Conservation (phyloP, 2,329 filamentous ascomycete genomes). For the Aspergillus novoparasiticus region DNA sequence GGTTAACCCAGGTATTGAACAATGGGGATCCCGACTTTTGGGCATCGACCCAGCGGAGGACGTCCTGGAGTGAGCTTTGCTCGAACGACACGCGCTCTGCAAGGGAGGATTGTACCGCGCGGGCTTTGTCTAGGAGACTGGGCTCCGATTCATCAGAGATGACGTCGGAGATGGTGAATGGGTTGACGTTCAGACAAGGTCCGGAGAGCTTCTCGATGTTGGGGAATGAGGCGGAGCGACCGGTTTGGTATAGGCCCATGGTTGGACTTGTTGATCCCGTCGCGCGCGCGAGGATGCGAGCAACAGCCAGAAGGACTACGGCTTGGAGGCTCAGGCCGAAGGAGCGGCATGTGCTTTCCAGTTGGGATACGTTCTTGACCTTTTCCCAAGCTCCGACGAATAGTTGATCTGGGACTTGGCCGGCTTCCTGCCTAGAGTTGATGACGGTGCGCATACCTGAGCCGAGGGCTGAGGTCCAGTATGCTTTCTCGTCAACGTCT, state of each 20-base stretch:
- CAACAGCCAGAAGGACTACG: conserved; percentile 32
- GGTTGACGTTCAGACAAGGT: conserved; percentile 36
- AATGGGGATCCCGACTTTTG: conserved; percentile 14
- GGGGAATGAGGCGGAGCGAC: conserved; percentile 31
- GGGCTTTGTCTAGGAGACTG: conserved; percentile 16
- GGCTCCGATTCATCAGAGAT: background rate
- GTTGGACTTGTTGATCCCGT: conserved; percentile 25
- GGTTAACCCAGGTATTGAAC: conserved; percentile 38
- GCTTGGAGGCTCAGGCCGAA: conserved; percentile 29
- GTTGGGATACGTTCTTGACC: conserved; percentile 24
- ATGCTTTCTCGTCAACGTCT: conserved; percentile 20
- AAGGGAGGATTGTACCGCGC: conserved; percentile 25
- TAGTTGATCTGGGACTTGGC: conserved; percentile 12
- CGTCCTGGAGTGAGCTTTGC: conserved; percentile 30
- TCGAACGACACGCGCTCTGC: conserved; percentile 31
- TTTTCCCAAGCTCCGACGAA: conserved; percentile 28
- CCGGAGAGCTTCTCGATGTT: conserved; percentile 29
- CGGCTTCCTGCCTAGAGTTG: background rate
- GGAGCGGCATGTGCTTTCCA: conserved; percentile 24
- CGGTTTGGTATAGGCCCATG: conserved; percentile 36
- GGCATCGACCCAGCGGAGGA: conserved; percentile 23
- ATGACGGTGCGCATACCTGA: conserved; percentile 24
- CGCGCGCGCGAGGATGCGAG: conserved; percentile 26
- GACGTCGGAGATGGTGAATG: conserved; percentile 24
- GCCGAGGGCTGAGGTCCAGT: conserved; percentile 27